Base-by-base conservation (phyloP, 306 rosid species). In the Vachellia pachyceras region DNA sequence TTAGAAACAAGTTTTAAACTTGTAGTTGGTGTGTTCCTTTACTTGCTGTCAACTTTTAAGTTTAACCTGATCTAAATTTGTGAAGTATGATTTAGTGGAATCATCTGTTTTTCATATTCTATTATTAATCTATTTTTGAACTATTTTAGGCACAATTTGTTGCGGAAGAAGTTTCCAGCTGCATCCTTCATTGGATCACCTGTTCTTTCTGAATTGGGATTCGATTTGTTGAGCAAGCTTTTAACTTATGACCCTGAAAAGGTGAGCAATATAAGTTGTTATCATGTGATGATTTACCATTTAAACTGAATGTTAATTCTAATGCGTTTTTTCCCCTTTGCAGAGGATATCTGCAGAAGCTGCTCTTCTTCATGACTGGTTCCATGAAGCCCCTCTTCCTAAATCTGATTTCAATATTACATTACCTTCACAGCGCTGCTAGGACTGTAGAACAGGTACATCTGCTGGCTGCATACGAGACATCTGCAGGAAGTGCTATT, bases 341-440 rank as follows among this genome's bases (percentile, higher is more conserved):
- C 86, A 94, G 98, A 90, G 99, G 87, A 93, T 96, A 71, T 79
- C 92, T 49, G 98, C 89, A 1, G 94, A 86, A 80, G 97, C 45
- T 63, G 98, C 99, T 73, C 97, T 96, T 13, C 85, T 69, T 68
- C 99, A 96, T 87, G 90, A 84, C 76, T 96, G 99, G 99, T 96
- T 96, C 67, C 70, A 8, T 5, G 98, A 95, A 83, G 90, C 80
- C 58, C 97, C 96, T 12, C 91, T 87, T 83, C 97, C 97, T 13
- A 89, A 84, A 77, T 81, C 87, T 57, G 92, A 87, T 86, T 90
- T 82, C 79, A 86, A 77, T 80, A 88, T 88, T 44, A 57, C 77
- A 61, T 82, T 89, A 66, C 86, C 90, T 77, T 83, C 83, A 33
- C 85, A 78, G 87, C 86, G 84, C 79, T 79, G 86, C 74, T 79